Conservation (phyloP, 1,139 yeast genomes). For the Kluyveromyces marxianus region DNA sequence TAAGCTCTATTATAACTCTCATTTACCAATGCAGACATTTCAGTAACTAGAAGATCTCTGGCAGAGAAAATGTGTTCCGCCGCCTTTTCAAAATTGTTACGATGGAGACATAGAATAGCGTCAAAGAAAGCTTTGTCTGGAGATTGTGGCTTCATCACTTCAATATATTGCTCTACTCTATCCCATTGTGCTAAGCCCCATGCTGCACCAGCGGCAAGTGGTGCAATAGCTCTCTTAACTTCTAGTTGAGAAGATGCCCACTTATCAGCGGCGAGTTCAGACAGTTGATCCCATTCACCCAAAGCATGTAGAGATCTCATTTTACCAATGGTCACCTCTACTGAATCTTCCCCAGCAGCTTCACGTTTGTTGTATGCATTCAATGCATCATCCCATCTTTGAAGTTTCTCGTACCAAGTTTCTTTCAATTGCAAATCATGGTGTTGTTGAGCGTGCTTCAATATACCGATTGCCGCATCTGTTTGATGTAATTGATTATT, state of each 20-base stretch:
- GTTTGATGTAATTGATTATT: slow-evolving; percentile 93
- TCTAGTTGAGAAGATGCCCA: slow-evolving; percentile 75
- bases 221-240: slow-evolving; percentile 81
- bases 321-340: slow-evolving; percentile 90
- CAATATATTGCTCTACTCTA: slow-evolving; percentile 83
- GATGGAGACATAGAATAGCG: slow-evolving; percentile 78
- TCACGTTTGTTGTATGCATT: slow-evolving; percentile 77
- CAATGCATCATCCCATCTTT: slow-evolving; percentile 97
- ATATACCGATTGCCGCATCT: slow-evolving; percentile 95
- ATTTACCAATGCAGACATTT: slow-evolving; percentile 87
- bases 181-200: slow-evolving; percentile 99
- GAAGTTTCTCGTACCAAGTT: slow-evolving; percentile 95
- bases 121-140: slow-evolving; percentile 94
- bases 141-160: slow-evolving; percentile 83
- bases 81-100: slow-evolving; percentile 82
- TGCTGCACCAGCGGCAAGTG: slow-evolving; percentile 96
- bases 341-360: slow-evolving; percentile 39
- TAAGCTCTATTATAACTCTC: slow-evolving; percentile 97
- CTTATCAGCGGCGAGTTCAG: slow-evolving; percentile 76
- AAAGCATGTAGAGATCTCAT: slow-evolving; percentile 96
- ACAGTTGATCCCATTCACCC: slow-evolving; percentile 95
- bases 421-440: slow-evolving; percentile 90
- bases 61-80: slow-evolving; percentile 72
- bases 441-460: slow-evolving; percentile 91
- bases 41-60: slow-evolving; percentile 83